phyloP scores from a whole-genome alignment of 192 early-diverging fungal genomes.

The Coemansia sp. region DNA sequence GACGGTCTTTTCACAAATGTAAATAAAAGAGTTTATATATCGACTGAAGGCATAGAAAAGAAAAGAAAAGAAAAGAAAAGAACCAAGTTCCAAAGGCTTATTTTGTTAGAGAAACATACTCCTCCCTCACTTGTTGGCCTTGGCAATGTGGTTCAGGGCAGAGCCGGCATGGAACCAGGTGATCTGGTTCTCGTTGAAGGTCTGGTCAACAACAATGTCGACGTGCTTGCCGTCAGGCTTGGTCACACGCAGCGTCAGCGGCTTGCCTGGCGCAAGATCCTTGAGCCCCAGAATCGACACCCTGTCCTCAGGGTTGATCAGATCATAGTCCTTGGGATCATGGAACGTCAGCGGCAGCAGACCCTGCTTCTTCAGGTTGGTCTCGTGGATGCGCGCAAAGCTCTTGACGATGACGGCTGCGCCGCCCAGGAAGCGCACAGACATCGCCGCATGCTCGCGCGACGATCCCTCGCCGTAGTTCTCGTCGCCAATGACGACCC shows the following conservation, averaged over 20 bases:
- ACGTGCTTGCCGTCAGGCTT: constrained; percentile 75
- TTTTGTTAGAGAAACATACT: no score
- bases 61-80: not conserved
- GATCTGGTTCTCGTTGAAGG: constrained; percentile 99
- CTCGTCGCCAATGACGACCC: constrained; percentile 98
- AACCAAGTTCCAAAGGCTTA: no score
- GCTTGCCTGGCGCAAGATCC: constrained; percentile 77
- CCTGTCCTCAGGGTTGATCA: constrained; percentile 82
- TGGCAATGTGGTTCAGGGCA: constrained; percentile 79
- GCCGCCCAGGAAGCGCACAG: constrained; percentile 94
- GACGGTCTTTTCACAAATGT: no score
- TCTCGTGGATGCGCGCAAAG: constrained; percentile 99
- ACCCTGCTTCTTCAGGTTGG: constrained; percentile 99
- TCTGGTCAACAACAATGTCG: constrained; percentile 91
- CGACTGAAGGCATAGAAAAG: no score
- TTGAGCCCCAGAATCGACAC: constrained; percentile 87
- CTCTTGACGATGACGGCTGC: constrained; percentile 92
- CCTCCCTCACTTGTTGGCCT: constrained; percentile 8
- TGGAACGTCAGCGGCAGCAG: constrained; percentile 94
- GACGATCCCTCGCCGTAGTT: constrained; percentile 99
- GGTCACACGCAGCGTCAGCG: constrained; percentile 79
- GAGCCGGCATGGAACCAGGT: constrained; percentile 97
- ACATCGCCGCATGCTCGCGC: constrained; percentile 97
- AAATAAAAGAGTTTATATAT: no score
- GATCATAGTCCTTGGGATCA: constrained; percentile 93